These are phyloP conservation scores for Chytridium lagenaria DNA, from an alignment of 371 early-diverging fungal genomes.

Conservation along the genomic window DNA sequence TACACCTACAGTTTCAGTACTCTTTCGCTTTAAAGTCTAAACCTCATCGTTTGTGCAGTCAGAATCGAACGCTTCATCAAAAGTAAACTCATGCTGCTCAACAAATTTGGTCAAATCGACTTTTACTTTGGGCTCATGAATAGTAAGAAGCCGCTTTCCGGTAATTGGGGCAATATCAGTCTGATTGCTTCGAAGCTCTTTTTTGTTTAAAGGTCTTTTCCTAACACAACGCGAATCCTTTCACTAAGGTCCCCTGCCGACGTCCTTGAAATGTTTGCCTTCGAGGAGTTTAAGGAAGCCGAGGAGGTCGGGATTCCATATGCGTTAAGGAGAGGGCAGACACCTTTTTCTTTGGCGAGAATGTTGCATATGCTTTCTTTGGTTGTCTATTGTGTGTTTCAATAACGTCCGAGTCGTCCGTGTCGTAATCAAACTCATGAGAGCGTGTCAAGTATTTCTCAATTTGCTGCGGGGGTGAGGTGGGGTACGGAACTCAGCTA, in stretches of 20 bases:
- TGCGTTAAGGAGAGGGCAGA: slow-evolving; percentile 48
- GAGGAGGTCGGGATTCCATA: slow-evolving; percentile 57
- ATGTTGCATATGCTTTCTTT: neutral
- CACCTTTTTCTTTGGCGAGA: slow-evolving; percentile 20
- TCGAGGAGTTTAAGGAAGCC: slow-evolving; percentile 19
- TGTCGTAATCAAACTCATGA: slow-evolving; percentile 10
- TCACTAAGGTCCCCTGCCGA: slow-evolving; percentile 65
- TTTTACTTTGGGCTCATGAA: slow-evolving; percentile 90
- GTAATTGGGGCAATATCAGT: slow-evolving; percentile 78
- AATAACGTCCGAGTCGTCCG: slow-evolving; percentile 18
- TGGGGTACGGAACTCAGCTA: neutral
- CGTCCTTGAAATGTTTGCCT: slow-evolving; percentile 27
- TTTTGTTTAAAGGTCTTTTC: slow-evolving; percentile 90
- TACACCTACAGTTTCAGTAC: slow-evolving; percentile 68
- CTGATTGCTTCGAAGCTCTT: slow-evolving; percentile 77
- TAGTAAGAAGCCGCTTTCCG: slow-evolving; percentile 71
- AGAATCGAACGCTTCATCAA: slow-evolving; percentile 96
- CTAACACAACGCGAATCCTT: slow-evolving; percentile 96
- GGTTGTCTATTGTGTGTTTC: neutral
- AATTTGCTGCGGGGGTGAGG: slow-evolving; percentile 8
- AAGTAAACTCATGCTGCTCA: slow-evolving; percentile 92
- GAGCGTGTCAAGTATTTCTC: neutral
- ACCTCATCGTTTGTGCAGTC: slow-evolving; percentile 80
- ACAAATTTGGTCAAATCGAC: slow-evolving; percentile 94
- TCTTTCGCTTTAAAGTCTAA: slow-evolving; percentile 11